A percentile compares a stretch with the other conserved stretches of the same genome.
Evolutionary conservation across 2,329 filamentous ascomycete genomes (phyloP).

Genomic region (Calycina marina): DNA sequence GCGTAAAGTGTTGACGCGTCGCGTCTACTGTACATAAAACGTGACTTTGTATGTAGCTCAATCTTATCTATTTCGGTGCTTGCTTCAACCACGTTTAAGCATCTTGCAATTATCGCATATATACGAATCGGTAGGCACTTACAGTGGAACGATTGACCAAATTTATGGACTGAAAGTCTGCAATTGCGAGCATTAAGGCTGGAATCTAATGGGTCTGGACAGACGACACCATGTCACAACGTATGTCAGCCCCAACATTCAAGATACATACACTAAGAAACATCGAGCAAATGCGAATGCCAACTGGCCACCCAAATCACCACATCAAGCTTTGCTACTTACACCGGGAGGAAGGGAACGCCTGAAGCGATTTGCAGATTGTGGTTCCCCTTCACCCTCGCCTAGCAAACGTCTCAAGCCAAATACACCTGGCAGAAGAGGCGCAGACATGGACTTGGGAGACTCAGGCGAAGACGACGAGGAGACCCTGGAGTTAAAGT

Average conservation of each 20-base stretch:
- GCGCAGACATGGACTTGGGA: conserved; percentile 22
- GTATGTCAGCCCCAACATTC: conserved; percentile 8
- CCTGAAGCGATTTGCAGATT: conserved; percentile 52
- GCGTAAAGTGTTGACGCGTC: too few relatives aligned
- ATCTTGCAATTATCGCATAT: too few relatives aligned
- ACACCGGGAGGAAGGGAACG: conserved; percentile 69
- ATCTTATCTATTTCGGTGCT: too few relatives aligned
- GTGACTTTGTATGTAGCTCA: too few relatives aligned
- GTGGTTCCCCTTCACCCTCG: conserved; percentile 54
- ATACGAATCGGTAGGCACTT: too few relatives aligned
- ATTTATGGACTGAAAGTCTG: too few relatives aligned
- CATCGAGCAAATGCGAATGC: conserved; percentile 18
- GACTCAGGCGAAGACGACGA: conserved; percentile 51
- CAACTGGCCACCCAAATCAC: conserved; percentile 53
- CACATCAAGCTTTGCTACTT: conserved; percentile 46
- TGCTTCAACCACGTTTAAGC: too few relatives aligned
- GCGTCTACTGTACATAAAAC: too few relatives aligned
- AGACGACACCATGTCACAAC: conserved; percentile 18
- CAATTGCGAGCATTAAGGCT: too few relatives aligned
- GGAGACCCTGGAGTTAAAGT: conserved; percentile 72
- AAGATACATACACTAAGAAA: background rate
- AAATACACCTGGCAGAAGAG: conserved; percentile 8
- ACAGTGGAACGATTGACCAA: too few relatives aligned
- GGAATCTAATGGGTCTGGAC: too few relatives aligned
- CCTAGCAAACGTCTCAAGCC: conserved; percentile 34